These are phyloP conservation scores for Talaromyces albobiverticillius DNA, from an alignment of 2,329 filamentous ascomycete genomes.

Conservation along the genomic window DNA sequence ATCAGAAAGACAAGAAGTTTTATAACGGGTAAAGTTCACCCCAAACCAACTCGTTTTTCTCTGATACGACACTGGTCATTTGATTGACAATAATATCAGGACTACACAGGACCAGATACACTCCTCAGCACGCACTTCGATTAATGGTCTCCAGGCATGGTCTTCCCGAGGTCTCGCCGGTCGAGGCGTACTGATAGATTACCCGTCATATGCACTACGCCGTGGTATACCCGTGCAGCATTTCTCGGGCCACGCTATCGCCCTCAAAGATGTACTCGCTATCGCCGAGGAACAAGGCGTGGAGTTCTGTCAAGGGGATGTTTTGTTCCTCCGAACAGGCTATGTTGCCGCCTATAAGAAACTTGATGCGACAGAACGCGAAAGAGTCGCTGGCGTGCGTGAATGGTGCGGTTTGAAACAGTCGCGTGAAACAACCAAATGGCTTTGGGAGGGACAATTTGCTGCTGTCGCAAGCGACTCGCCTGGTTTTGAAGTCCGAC, in stretches of 20 bases:
- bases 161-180: slow-evolving; percentile 28
- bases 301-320: slow-evolving; percentile 50
- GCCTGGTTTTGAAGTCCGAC: slow-evolving; percentile 50
- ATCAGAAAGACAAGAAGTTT: slow-evolving; percentile 2
- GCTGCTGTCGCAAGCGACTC: slow-evolving; percentile 58
- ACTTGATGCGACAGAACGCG: slow-evolving; percentile 40
- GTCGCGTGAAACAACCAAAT: slow-evolving; percentile 25
- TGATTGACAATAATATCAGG: no score
- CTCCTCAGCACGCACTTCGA: neutral
- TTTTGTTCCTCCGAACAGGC: slow-evolving; percentile 50
- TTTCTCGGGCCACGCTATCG: slow-evolving; percentile 41
- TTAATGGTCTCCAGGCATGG: slow-evolving; percentile 9
- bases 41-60: no score
- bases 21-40: neutral
- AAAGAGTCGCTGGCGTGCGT: slow-evolving; percentile 50
- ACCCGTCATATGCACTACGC: slow-evolving; percentile 43
- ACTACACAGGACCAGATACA: neutral
- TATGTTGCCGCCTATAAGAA: slow-evolving; percentile 33
- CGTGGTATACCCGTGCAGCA: slow-evolving; percentile 39
- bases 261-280: slow-evolving; percentile 33
- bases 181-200: slow-evolving; percentile 54
- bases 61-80: neutral
- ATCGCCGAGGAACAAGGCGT: slow-evolving; percentile 43
- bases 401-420: slow-evolving; percentile 39
- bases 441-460: slow-evolving; percentile 59